Evolutionary conservation across 345 rosid species (phyloP).

Genomic region (Gossypium australe): DNA sequence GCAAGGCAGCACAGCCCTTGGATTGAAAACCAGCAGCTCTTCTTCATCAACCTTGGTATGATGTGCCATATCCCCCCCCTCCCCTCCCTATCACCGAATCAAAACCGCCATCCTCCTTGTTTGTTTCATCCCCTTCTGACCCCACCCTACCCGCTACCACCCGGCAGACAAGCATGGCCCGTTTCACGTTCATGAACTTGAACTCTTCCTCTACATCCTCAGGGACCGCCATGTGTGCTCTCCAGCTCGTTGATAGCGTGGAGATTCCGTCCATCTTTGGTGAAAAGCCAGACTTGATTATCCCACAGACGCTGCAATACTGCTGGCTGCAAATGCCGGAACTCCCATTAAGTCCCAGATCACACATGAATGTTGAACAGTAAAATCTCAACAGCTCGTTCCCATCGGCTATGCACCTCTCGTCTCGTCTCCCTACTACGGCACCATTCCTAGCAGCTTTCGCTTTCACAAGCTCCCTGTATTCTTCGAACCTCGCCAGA

Average conservation of each 20-base stretch:
- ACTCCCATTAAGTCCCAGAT: constrained; percentile 52
- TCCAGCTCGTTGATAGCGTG: constrained; percentile 66
- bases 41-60: constrained; percentile 60
- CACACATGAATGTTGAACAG: constrained; percentile 83
- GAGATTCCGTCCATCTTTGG: constrained; percentile 88
- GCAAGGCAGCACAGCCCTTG: constrained; percentile 98
- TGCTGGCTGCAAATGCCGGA: constrained; percentile 62
- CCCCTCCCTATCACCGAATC: constrained; percentile 68
- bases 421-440: constrained; percentile 36
- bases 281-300: constrained; percentile 79
- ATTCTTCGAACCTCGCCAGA: constrained; percentile 76
- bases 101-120: constrained; percentile 52
- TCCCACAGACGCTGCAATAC: constrained; percentile 81
- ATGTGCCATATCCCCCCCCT: constrained; percentile 38
- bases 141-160: constrained; percentile 82
- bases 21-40: constrained; percentile 84
- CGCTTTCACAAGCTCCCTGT: constrained; percentile 74
- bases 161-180: constrained; percentile 86
- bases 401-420: constrained; percentile 86
- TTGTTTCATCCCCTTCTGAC: constrained; percentile 38
- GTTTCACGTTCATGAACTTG: constrained; percentile 83
- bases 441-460: constrained; percentile 50
- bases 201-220: constrained; percentile 83
- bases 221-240: constrained; percentile 81
- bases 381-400: constrained; percentile 84